phyloP scores from a whole-genome alignment of 2,329 filamentous ascomycete species.

The Arthrobotrys musiformis region DNA sequence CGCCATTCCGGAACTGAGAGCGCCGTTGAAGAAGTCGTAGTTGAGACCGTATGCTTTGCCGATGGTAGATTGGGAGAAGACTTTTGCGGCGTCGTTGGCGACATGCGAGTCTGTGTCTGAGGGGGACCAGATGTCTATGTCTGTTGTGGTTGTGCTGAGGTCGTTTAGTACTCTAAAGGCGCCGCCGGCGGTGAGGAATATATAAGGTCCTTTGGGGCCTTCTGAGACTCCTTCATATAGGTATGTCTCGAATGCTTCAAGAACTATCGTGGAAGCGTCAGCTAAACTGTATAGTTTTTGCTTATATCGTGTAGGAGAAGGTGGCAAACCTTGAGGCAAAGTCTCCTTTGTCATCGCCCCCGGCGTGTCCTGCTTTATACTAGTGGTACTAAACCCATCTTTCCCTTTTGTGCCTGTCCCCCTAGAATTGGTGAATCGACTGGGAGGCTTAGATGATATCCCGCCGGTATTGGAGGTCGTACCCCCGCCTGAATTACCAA shows the following conservation, averaged over 20 bases:
- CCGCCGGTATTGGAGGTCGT: background rate
- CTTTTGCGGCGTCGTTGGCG: slow-evolving; percentile 5
- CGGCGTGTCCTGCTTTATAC: background rate
- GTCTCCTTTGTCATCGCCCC: slow-evolving; percentile 20
- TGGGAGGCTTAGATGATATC: slow-evolving; percentile 5
- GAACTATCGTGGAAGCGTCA: background rate
- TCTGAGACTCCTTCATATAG: background rate
- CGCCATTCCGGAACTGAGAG: slow-evolving; percentile 10
- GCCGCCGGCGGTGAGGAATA: slow-evolving; percentile 13
- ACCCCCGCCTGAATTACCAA: background rate
- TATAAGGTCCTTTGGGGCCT: slow-evolving; percentile 9
- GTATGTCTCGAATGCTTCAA: slow-evolving; percentile 20
- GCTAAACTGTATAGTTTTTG: background rate
- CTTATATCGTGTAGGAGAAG: background rate
- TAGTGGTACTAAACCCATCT: slow-evolving; percentile 5
- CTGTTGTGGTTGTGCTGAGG: background rate
- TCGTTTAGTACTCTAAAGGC: slow-evolving; percentile 22
- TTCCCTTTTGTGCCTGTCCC: background rate
- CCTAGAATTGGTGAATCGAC: slow-evolving; percentile 11
- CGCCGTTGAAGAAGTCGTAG: slow-evolving; percentile 28
- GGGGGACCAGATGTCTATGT: slow-evolving; percentile 25
- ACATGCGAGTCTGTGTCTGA: background rate
- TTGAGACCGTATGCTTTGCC: slow-evolving; percentile 15
- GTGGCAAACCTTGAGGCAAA: slow-evolving; percentile 10
- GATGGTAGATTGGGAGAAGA: background rate